Conservation (phyloP, 805 yeast species). For the Yamadazyma olivae region DNA sequence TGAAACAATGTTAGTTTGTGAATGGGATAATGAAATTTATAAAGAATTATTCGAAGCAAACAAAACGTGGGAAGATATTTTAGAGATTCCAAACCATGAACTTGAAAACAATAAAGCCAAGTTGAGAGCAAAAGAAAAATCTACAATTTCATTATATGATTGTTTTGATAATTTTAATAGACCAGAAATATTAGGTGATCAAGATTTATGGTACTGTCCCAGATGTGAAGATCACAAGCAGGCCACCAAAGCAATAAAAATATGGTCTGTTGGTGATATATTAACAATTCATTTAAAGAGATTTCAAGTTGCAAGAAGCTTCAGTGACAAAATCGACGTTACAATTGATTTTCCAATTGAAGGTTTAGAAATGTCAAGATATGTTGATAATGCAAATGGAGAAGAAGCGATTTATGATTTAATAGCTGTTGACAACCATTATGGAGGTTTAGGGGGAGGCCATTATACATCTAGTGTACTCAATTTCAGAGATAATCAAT, state of each 20-base stretch:
- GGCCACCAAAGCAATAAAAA: constrained; percentile 85
- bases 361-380: constrained; percentile 69
- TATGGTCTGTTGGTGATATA: constrained; percentile 94
- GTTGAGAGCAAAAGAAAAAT: constrained; percentile 39
- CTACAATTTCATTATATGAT: constrained; percentile 54
- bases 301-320: constrained; percentile 77
- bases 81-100: constrained; percentile 47
- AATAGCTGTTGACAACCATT: constrained; percentile 92
- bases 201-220: constrained; percentile 94
- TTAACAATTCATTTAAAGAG: constrained; percentile 87
- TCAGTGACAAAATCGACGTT: constrained; percentile 86
- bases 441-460: constrained; percentile 96
- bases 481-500: constrained; percentile 68
- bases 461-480: constrained; percentile 91
- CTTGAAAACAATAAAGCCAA: constrained; percentile 45
- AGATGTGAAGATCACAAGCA: constrained; percentile 82
- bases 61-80: constrained; percentile 53
- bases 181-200: constrained; percentile 81
- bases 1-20: constrained; percentile 49
- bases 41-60: constrained; percentile 52
- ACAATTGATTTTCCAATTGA: constrained; percentile 85
- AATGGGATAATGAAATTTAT: constrained; percentile 55
- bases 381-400: constrained; percentile 41
- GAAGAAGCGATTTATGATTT: constrained; percentile 66
- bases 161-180: constrained; percentile 73